Evolutionary conservation across 345 rosid genomes (phyloP), one percentile per base, ranked within the genome.

Genomic region (Rhodomyrtus tomentosa): DNA sequence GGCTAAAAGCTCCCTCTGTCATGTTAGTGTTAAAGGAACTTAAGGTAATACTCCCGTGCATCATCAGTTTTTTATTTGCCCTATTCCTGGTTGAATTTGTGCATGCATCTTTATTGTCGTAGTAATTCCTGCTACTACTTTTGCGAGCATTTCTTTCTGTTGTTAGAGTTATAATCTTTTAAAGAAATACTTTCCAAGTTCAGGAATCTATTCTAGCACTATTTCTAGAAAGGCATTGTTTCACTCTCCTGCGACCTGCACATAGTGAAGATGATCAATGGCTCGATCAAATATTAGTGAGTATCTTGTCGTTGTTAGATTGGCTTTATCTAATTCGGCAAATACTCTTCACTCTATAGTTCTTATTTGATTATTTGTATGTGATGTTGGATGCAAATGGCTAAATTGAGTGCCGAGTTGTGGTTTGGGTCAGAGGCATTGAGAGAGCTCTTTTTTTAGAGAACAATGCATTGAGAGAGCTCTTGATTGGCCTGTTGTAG

Each of bases 161-260:
- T 59, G 55, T 58, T 3, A 18, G 10, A 84, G 82, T 76, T 72
- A 8, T 42, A 55, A 38, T 79, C 72, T 85, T 82, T 55, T 21
- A 55, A 51, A 76, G 50, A 16, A 74, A 40, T 49, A 53, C 88
- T 83, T 51, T 87, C 52, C 82, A 97, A 98, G 95, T 95, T 74
- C 92, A 98, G 62, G 98, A 95, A 86, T 95, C 98, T n/a, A 92
- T 98, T 81, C 94, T 96, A 88, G 95, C 97, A 49, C 89, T 96
- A 38, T 98, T 98, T 87, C 99, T 98, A 10, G 98, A 96, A 86
- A 92, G 99, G 87, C 99, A 98, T 86, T 96, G 99, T 86, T 95
- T 91, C 84, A 73, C 99, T 80, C 98, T 98, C 40, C 96, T 93
- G 87, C 90, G 99, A 90, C 99, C 99, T 86, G 86, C 94, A 89